phyloP scores from a whole-genome alignment of 2,329 filamentous ascomycete genomes.

The Calonectria pseudoreteaudii region DNA sequence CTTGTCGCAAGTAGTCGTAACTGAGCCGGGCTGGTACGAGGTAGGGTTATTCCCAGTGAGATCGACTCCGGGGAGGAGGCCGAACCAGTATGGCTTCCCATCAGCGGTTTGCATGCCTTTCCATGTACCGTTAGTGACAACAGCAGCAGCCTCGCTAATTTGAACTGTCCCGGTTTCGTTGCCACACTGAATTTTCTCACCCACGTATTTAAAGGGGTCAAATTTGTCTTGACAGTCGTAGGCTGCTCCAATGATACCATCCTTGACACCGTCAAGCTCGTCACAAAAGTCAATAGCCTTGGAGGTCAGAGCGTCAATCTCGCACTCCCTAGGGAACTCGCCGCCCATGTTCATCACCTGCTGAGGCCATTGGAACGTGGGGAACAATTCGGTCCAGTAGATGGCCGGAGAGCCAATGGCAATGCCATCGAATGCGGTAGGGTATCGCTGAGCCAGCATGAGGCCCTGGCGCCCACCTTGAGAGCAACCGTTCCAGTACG shows the following conservation, averaged over 20 bases:
- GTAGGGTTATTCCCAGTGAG: neutral
- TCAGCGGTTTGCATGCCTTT: neutral
- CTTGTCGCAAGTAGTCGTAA: neutral
- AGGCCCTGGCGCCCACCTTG: neutral
- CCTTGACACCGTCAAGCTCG: neutral
- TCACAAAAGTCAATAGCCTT: constrained; percentile 1
- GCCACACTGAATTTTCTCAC: neutral
- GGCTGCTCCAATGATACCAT: neutral
- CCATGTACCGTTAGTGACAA: constrained; percentile 5
- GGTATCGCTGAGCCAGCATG: constrained; percentile 1
- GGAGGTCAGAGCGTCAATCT: neutral
- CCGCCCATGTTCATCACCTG: neutral
- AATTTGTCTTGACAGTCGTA: constrained; percentile 1
- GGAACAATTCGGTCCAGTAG: neutral
- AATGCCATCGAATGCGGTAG: neutral
- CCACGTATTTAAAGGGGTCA: neutral
- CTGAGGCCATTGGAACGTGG: neutral
- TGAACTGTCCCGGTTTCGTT: neutral
- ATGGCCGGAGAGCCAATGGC: neutral
- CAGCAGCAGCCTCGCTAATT: neutral
- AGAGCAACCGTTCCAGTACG: neutral
- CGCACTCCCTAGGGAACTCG: neutral
- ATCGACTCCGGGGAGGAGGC: neutral
- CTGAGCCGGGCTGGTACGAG: neutral
- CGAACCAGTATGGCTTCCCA: neutral